Base-by-base conservation (phyloP, 441 rosid genomes). In the Euphorbia schlechtendalii region DNA sequence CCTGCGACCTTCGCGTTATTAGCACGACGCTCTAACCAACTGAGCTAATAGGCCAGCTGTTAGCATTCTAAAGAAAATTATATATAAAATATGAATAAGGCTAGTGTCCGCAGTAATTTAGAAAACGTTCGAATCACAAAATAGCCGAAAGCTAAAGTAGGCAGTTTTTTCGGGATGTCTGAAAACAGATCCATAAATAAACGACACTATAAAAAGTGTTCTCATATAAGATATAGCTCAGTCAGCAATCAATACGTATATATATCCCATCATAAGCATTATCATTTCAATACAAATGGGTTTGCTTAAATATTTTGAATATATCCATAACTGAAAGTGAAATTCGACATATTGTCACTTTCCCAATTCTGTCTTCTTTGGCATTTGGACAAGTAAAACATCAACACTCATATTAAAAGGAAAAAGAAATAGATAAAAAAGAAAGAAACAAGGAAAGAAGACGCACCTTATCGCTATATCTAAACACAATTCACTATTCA, bases 21-120 rank as follows among this genome's bases (percentile, higher is more conserved):
- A 88, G 92, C 90, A 87, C 84, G 83, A 83, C 85, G 83, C 87
- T 92, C 87, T 87, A 85, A 87, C 92, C 96, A 86, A 1, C 86
- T 82, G 90, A 86, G 90, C 88, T 85, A 84, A 84, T 81, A 77
- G 83, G 86, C 82, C 91, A 21, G n/a, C n/a, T n/a, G n/a, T n/a
- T n/a, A n/a, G n/a, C n/a, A n/a, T n/a, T n/a, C n/a, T n/a, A n/a
- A n/a, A n/a, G n/a, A n/a, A n/a, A n/a, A n/a, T n/a, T n/a, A n/a
- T n/a, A n/a, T n/a, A n/a, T n/a, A n/a, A n/a, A n/a, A n/a, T n/a
- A n/a, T n/a, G n/a, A n/a, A n/a, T n/a, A n/a, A n/a, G n/a, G n/a
- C n/a, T n/a, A n/a, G n/a, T n/a, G n/a, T n/a, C n/a, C n/a, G n/a
- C n/a, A n/a, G n/a, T n/a, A n/a, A n/a, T n/a, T n/a, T n/a, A n/a